Conservation (phyloP, 2,329 filamentous ascomycete species). For the Ploettnerulaceae sp. region DNA sequence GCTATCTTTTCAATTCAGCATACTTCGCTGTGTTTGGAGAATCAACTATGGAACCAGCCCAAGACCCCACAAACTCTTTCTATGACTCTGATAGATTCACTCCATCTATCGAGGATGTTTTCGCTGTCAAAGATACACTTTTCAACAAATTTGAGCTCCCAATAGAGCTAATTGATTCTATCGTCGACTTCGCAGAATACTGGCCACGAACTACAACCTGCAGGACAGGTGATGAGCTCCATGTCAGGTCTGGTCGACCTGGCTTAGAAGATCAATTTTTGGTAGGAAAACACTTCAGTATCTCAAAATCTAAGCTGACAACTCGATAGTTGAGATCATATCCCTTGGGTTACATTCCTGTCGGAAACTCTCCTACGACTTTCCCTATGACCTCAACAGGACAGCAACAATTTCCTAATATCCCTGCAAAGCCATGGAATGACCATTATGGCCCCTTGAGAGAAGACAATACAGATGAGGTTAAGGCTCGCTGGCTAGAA, state of each 20-base stretch:
- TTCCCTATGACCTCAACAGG: constrained; percentile 7
- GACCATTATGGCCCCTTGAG: not conserved
- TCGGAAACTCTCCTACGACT: not conserved
- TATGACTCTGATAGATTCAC: constrained; percentile 21
- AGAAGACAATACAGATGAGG: constrained; percentile 20
- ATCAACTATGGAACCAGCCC: constrained; percentile 2
- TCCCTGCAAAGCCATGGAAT: constrained; percentile 16
- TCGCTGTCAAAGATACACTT: constrained; percentile 46
- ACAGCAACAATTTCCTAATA: constrained; percentile 5
- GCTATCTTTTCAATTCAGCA: not conserved
- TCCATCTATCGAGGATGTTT: constrained; percentile 45
- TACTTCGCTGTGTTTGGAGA: not conserved
- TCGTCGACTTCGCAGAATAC: constrained; percentile 58
- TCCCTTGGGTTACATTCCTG: constrained; percentile 26
- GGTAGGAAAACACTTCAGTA: constrained; percentile 30
- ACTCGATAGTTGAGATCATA: constrained; percentile 28
- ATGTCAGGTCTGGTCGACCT: constrained; percentile 12
- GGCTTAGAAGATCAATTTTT: constrained; percentile 38
- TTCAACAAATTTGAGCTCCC: constrained; percentile 43
- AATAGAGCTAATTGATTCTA: constrained; percentile 48
- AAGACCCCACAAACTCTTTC: constrained; percentile 1
- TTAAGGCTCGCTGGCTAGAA: constrained; percentile 20
- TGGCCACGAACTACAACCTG: constrained; percentile 47
- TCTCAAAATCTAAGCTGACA: not conserved
- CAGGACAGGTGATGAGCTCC: constrained; percentile 16